These are phyloP conservation scores for Mycena venus DNA, from an alignment of 768 basidiomycete genomes.

Conservation along the genomic window DNA sequence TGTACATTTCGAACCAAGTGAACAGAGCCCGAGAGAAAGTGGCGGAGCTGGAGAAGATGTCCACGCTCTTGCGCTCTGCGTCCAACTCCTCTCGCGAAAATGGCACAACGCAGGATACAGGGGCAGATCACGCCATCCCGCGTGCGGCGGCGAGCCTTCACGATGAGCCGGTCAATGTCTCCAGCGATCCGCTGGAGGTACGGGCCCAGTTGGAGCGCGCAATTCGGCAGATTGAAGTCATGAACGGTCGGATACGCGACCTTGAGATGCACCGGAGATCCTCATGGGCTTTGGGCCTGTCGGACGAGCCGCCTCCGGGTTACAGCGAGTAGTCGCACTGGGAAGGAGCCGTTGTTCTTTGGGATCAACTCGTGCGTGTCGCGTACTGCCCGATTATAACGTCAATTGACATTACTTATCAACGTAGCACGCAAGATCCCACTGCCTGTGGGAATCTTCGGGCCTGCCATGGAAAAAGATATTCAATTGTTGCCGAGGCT, in stretches of 20 bases:
- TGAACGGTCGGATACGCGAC: constrained; percentile 6
- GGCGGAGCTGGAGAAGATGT: constrained; percentile 11
- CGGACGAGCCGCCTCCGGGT: no score
- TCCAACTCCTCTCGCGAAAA: not conserved
- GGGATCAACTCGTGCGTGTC: no score
- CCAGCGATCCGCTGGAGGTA: not conserved
- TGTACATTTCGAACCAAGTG: constrained; percentile 19
- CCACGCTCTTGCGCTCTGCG: not conserved
- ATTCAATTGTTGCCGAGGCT: no score
- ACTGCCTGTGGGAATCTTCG: no score
- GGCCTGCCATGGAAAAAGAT: no score
- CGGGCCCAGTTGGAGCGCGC: not conserved
- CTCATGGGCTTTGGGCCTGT: no score
- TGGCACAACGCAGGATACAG: not conserved
- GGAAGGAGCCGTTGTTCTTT: no score
- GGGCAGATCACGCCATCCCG: no score
- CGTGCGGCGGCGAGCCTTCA: not conserved
- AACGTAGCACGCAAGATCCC: no score
- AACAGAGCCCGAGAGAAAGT: constrained; percentile 14
- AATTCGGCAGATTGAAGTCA: not conserved
- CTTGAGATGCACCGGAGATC: constrained; percentile 9
- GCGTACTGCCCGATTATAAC: no score
- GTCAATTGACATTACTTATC: no score
- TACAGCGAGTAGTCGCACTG: no score
- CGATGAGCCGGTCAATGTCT: not conserved